These are phyloP conservation scores for Ascochyta koolunga DNA, from an alignment of 2,329 filamentous ascomycete genomes.

Conservation along the genomic window DNA sequence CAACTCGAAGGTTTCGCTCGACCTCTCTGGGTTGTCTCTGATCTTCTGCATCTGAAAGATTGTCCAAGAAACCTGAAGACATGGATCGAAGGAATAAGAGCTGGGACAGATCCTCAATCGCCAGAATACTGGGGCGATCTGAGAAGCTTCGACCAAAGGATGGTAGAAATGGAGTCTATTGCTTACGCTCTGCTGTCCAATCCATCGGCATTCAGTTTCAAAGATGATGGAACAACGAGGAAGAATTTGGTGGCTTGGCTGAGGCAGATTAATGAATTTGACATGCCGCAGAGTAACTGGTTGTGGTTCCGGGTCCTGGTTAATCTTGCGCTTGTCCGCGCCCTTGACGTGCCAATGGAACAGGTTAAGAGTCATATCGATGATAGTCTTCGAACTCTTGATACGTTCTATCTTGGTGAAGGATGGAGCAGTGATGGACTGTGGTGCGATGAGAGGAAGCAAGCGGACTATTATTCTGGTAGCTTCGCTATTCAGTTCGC, in stretches of 20 bases:
- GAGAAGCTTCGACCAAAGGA: slow-evolving; percentile 53
- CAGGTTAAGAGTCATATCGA: slow-evolving; percentile 46
- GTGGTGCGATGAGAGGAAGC: slow-evolving; percentile 46
- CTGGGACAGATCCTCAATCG: slow-evolving; percentile 29
- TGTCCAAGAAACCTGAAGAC: slow-evolving; percentile 1
- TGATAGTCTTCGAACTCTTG: slow-evolving; percentile 48
- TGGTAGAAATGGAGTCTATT: slow-evolving; percentile 59
- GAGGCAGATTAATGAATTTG: slow-evolving; percentile 46
- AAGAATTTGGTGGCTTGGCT: slow-evolving; percentile 50
- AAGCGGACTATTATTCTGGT: slow-evolving; percentile 59
- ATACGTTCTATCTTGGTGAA: slow-evolving; percentile 51
- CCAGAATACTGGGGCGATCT: slow-evolving; percentile 55
- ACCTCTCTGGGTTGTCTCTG: slow-evolving; percentile 23
- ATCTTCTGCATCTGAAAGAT: slow-evolving; percentile 5
- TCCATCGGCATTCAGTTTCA: slow-evolving; percentile 41
- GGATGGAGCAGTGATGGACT: slow-evolving; percentile 56
- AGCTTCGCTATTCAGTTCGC: slow-evolving; percentile 60
- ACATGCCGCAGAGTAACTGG: slow-evolving; percentile 57
- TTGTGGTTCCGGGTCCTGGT: slow-evolving; percentile 57
- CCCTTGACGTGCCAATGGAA: slow-evolving; percentile 41
- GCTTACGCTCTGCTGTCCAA: slow-evolving; percentile 52
- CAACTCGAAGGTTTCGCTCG: slow-evolving; percentile 30
- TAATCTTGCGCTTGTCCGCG: slow-evolving; percentile 52
- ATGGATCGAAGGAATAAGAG: slow-evolving; percentile 20
- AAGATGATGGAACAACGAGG: slow-evolving; percentile 28